Conservation (phyloP, 352 stramenopile genomes). For the Thalassiosira livingstoniorum region DNA sequence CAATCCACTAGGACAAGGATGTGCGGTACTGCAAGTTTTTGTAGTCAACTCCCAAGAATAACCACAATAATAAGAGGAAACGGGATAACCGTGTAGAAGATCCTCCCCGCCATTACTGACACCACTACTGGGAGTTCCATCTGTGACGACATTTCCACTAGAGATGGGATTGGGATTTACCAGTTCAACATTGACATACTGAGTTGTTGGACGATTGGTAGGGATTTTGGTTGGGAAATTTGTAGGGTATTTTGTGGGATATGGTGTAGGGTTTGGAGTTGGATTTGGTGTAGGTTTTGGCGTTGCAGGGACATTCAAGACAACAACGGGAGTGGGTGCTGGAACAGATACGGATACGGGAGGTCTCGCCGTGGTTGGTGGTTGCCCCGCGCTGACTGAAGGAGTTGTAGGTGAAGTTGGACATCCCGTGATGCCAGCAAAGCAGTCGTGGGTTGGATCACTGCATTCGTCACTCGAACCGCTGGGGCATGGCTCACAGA, state of each 20-base stretch:
- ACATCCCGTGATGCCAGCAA: constrained; percentile 56
- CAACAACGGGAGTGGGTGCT: too few species aligned
- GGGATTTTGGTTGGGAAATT: constrained; percentile 5
- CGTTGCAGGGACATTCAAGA: not conserved
- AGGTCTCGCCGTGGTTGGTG: not conserved
- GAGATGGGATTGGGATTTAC: not conserved
- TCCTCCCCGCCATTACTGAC: not conserved
- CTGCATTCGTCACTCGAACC: constrained; percentile 52
- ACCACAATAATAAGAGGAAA: constrained; percentile 40
- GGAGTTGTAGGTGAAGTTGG: not conserved
- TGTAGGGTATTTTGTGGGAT: constrained; percentile 5
- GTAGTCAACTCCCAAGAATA: constrained; percentile 33
- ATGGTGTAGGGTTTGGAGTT: constrained; percentile 10
- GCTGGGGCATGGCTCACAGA: constrained; percentile 58
- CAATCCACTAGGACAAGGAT: constrained; percentile 29
- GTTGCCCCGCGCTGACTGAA: not conserved
- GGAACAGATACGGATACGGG: too few species aligned
- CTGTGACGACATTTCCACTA: not conserved
- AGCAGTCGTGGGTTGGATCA: constrained; percentile 56
- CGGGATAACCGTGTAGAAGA: constrained; percentile 31
- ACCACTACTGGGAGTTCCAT: not conserved
- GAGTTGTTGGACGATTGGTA: constrained; percentile 8
- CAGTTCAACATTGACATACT: not conserved
- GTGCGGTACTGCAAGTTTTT: constrained; percentile 13
- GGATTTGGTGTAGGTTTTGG: constrained; percentile 1